Conservation (phyloP, 73 alveolate species). For the Tetrahymena malaccensis region DNA sequence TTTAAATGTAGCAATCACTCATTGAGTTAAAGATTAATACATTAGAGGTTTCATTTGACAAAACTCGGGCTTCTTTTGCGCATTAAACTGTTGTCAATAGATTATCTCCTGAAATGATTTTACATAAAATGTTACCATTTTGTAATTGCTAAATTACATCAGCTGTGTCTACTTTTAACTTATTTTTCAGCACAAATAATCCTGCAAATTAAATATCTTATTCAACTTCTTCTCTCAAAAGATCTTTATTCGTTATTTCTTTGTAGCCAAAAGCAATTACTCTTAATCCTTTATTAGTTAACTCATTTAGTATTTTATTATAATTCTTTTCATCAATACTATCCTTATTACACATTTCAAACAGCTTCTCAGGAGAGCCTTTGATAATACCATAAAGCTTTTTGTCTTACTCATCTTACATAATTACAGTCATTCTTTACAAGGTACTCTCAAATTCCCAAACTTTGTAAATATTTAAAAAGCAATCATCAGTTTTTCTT, state of each 20-base stretch:
- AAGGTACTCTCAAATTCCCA: background rate
- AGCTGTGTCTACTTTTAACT: conserved; percentile 53
- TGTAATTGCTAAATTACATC: conserved; percentile 39
- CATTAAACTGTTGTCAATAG: conserved; percentile 66
- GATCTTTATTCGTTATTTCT: background rate
- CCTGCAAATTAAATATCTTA: conserved; percentile 42
- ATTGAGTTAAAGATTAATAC: background rate
- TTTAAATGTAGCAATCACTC: background rate
- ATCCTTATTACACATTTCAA: background rate
- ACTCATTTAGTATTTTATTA: background rate
- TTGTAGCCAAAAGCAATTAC: background rate
- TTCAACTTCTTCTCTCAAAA: background rate
- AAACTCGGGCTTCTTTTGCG: conserved; percentile 57
- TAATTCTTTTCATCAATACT: background rate
- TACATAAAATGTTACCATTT: conserved; percentile 28
- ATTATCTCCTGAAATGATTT: conserved; percentile 73
- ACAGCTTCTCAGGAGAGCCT: background rate
- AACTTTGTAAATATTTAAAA: background rate
- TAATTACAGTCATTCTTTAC: background rate
- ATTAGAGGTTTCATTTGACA: conserved; percentile 1
- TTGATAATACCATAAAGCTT: background rate
- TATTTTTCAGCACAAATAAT: conserved; percentile 58
- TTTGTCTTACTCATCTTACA: background rate
- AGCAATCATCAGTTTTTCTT: background rate
- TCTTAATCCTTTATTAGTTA: background rate